A percentile compares a stretch with the other conserved stretches of the same genome.
These are phyloP conservation scores for Rhododendron ferrugineum DNA, from an alignment of 148 eudicot species.

Conservation along the genomic window DNA sequence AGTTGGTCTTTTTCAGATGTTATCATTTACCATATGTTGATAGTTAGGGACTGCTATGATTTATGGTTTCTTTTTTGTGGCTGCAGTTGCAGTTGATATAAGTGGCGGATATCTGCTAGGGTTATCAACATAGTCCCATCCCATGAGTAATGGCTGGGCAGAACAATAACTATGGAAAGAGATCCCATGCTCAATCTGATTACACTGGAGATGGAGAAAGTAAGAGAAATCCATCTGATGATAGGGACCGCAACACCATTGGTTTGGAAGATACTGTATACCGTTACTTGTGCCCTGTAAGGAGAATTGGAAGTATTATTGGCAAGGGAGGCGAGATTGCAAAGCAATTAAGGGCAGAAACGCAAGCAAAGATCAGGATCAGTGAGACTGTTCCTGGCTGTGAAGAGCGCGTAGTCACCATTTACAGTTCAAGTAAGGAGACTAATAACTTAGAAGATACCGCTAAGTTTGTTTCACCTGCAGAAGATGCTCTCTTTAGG, in stretches of 20 bases:
- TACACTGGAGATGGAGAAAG: slow-evolving; percentile 52
- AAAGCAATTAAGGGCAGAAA: slow-evolving; percentile 71
- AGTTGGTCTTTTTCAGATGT: neutral
- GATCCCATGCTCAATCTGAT: slow-evolving; percentile 56
- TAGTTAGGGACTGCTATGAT: neutral
- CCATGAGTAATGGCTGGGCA: slow-evolving; percentile 50
- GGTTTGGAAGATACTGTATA: slow-evolving; percentile 83
- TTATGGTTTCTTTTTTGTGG: neutral
- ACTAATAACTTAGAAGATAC: slow-evolving; percentile 52
- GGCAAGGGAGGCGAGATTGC: slow-evolving; percentile 95
- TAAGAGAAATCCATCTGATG: slow-evolving; percentile 69
- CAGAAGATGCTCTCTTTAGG: slow-evolving; percentile 83
- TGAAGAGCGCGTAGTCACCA: slow-evolving; percentile 75
- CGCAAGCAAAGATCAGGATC: slow-evolving; percentile 74
- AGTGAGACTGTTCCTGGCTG: slow-evolving; percentile 80
- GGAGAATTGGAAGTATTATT: slow-evolving; percentile 86
- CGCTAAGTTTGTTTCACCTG: slow-evolving; percentile 53
- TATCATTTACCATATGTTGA: neutral
- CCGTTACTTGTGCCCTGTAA: slow-evolving; percentile 78
- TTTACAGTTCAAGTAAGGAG: slow-evolving; percentile 75
- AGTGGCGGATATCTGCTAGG: neutral
- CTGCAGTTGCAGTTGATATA: slow-evolving; percentile 1
- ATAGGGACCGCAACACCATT: slow-evolving; percentile 47
- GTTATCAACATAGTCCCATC: neutral
- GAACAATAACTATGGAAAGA: slow-evolving; percentile 64